These are phyloP conservation scores for Verbascum thapsus DNA, from an alignment of 257 asterid species.

Conservation along the genomic window DNA sequence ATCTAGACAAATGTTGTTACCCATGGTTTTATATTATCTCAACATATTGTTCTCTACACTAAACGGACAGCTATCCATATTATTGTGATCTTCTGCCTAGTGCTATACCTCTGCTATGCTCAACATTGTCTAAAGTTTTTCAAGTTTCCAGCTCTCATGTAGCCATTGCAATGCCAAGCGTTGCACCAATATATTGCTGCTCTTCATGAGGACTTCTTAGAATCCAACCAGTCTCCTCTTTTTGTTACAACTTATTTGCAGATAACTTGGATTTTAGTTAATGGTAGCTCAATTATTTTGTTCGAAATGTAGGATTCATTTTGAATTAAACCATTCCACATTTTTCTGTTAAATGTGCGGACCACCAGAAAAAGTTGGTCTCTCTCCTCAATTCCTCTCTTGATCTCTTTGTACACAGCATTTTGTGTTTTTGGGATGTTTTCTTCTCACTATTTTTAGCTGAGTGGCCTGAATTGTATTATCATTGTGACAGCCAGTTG, in stretches of 20 bases:
- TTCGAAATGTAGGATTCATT: not conserved
- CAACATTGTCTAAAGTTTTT: not conserved
- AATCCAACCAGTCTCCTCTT: too few relatives aligned
- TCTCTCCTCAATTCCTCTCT: too few relatives aligned
- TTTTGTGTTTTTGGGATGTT: conserved; percentile 5
- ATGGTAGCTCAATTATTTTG: too few relatives aligned
- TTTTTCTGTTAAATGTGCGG: not conserved
- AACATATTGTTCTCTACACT: not conserved
- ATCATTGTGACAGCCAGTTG: conserved; percentile 73
- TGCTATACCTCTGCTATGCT: not conserved
- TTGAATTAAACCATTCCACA: not conserved
- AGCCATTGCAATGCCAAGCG: too few relatives aligned
- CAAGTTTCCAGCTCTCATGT: not conserved
- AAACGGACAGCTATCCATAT: not conserved
- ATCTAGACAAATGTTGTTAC: not conserved
- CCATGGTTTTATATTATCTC: not conserved
- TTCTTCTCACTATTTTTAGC: not conserved
- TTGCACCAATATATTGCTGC: too few relatives aligned
- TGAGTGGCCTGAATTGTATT: conserved; percentile 16
- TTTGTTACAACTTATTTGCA: too few relatives aligned
- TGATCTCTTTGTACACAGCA: not conserved
- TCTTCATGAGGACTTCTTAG: too few relatives aligned
- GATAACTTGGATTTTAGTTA: too few relatives aligned
- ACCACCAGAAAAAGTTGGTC: not conserved
- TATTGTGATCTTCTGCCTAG: not conserved